phyloP scores from a whole-genome alignment of 805 yeast genomes.

The Cyberlindnera meyerae region DNA sequence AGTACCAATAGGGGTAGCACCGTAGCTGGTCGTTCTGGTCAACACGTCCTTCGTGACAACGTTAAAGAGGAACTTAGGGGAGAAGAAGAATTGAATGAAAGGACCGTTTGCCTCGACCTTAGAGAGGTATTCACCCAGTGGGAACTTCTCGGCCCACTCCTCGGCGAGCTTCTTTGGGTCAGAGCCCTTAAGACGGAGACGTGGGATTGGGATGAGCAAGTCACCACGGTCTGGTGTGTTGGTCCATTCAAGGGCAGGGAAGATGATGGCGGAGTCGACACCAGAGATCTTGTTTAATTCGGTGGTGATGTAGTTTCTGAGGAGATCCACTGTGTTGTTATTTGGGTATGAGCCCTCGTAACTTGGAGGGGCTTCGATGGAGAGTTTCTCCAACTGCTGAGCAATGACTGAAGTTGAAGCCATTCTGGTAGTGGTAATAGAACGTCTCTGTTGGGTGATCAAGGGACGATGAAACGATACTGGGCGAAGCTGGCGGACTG shows the following conservation, averaged over 20 bases:
- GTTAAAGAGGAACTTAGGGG: slow-evolving; percentile 58
- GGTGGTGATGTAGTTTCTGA: slow-evolving; percentile 83
- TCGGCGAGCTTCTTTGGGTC: slow-evolving; percentile 70
- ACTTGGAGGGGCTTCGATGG: slow-evolving; percentile 37
- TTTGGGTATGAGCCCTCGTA: slow-evolving; percentile 66
- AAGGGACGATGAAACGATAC: not conserved
- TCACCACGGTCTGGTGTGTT: slow-evolving; percentile 87
- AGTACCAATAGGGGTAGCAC: slow-evolving; percentile 67
- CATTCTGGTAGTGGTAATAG: slow-evolving; percentile 5
- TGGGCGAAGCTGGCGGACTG: not conserved
- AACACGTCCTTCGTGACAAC: slow-evolving; percentile 69
- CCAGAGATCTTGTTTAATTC: slow-evolving; percentile 71
- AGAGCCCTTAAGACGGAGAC: slow-evolving; percentile 78
- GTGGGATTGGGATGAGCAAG: slow-evolving; percentile 85
- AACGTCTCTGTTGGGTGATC: not conserved
- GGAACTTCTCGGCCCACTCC: slow-evolving; percentile 77
- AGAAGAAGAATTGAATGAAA: slow-evolving; percentile 84
- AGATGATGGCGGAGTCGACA: slow-evolving; percentile 64
- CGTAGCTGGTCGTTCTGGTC: slow-evolving; percentile 55
- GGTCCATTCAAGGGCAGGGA: slow-evolving; percentile 85
- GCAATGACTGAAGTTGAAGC: slow-evolving; percentile 28
- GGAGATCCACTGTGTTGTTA: slow-evolving; percentile 75
- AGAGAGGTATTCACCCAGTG: slow-evolving; percentile 61
- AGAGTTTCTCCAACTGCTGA: slow-evolving; percentile 29
- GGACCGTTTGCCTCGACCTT: slow-evolving; percentile 82